Evolutionary conservation across 805 yeast species (phyloP).

Genomic region (Cyberlindnera bimundalis): DNA sequence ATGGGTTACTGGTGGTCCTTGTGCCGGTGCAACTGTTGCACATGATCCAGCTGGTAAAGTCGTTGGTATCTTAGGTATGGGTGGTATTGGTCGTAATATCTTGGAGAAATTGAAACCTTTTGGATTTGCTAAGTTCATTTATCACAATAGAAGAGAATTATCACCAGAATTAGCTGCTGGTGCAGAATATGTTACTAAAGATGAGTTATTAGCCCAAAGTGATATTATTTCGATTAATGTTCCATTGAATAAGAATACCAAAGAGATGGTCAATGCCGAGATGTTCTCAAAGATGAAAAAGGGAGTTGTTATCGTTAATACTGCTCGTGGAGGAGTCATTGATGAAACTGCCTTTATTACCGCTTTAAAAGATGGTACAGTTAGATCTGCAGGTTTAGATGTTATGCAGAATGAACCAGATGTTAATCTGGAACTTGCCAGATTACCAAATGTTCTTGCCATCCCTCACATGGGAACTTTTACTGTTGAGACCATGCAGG

Average conservation of each 20-base stretch:
- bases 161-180: constrained; percentile 59
- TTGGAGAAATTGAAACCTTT: constrained; percentile 70
- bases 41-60: constrained; percentile 71
- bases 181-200: constrained; percentile 68
- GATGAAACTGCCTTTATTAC: constrained; percentile 59
- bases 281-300: constrained; percentile 68
- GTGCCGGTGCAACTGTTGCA: constrained; percentile 60
- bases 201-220: constrained; percentile 57
- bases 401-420: constrained; percentile 76
- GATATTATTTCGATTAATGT: constrained; percentile 74
- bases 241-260: constrained; percentile 72
- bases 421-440: constrained; percentile 58
- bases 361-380: constrained; percentile 58
- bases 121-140: constrained; percentile 67
- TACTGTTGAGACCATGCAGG: constrained; percentile 65
- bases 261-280: constrained; percentile 61
- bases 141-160: constrained; percentile 66
- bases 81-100: constrained; percentile 85
- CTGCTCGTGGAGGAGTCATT: constrained; percentile 85
- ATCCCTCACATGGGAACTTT: constrained; percentile 91
- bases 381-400: constrained; percentile 68
- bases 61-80: constrained; percentile 83
- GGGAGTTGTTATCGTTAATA: constrained; percentile 72
- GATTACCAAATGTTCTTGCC: constrained; percentile 65
- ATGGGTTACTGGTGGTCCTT: constrained; percentile 56